Percentiles rank a stretch among this genome's conserved stretches.
Conservation (phyloP, 225 moss, liverwort and hornwort species). For the Bryoerythrophyllum caledonicum region DNA sequence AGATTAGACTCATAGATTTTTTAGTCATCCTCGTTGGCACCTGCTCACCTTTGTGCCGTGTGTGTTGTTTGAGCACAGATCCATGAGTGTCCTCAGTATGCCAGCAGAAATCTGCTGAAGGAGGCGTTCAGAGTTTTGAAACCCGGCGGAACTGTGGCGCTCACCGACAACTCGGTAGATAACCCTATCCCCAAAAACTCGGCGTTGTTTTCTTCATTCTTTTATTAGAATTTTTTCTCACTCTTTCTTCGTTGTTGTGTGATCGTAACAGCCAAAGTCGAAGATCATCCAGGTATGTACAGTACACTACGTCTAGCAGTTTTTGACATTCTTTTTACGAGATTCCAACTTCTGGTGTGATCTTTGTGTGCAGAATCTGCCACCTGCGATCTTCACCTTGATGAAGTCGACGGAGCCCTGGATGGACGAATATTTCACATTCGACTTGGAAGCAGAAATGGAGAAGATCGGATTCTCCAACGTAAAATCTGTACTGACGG, state of each 20-base stretch:
- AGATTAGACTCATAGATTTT: too few species aligned
- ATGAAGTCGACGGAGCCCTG: slow-evolving; percentile 94
- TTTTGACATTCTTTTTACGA: background rate
- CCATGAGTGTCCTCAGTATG: slow-evolving; percentile 82
- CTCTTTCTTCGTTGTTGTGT: slow-evolving; percentile 29
- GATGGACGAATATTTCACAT: slow-evolving; percentile 74
- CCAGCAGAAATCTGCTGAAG: slow-evolving; percentile 52
- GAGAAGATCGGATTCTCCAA: slow-evolving; percentile 61
- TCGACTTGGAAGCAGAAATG: slow-evolving; percentile 76
- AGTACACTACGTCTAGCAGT: background rate
- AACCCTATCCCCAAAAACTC: background rate
- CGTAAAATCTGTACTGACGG: slow-evolving; percentile 52
- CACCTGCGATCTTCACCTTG: slow-evolving; percentile 72
- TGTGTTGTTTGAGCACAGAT: slow-evolving; percentile 40
- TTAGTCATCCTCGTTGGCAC: background rate
- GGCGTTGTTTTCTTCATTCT: background rate
- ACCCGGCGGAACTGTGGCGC: slow-evolving; percentile 85
- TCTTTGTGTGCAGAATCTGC: slow-evolving; percentile 59
- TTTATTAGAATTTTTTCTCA: slow-evolving; percentile 4
- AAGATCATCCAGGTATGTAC: slow-evolving; percentile 84
- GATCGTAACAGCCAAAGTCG: slow-evolving; percentile 65
- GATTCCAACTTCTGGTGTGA: too few species aligned
- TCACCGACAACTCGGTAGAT: slow-evolving; percentile 78
- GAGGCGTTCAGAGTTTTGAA: slow-evolving; percentile 83
- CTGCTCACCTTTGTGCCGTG: slow-evolving; percentile 13